phyloP scores from a whole-genome alignment of 1,284 basidiomycete genomes.

The Ustilago hordei region DNA sequence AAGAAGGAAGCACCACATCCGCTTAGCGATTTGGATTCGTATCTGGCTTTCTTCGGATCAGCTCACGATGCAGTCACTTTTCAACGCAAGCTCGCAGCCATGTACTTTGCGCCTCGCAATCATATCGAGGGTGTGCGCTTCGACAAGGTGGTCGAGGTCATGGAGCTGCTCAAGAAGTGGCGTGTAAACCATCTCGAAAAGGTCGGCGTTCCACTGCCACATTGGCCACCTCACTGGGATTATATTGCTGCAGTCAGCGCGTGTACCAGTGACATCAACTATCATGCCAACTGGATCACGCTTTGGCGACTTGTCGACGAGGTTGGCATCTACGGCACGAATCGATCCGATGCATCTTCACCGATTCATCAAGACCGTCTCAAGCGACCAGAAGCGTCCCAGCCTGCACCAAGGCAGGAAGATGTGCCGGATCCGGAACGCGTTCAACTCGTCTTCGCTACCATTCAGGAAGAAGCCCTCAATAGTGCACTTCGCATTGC shows the following conservation, averaged over 20 bases:
- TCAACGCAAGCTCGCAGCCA: conserved; percentile 80
- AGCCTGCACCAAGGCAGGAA: conserved; percentile 3
- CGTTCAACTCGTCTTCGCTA: conserved; percentile 26
- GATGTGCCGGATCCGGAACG: conserved; percentile 54
- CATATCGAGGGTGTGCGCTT: conserved; percentile 81
- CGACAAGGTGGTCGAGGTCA: conserved; percentile 75
- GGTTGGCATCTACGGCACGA: conserved; percentile 75
- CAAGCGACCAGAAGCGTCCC: conserved; percentile 14
- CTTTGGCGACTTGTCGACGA: conserved; percentile 76
- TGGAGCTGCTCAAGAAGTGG: conserved; percentile 79
- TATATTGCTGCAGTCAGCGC: conserved; percentile 84
- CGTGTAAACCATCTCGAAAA: conserved; percentile 79
- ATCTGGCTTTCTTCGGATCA: conserved; percentile 38
- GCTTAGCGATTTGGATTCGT: conserved; percentile 37
- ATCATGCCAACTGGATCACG: conserved; percentile 81
- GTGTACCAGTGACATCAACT: conserved; percentile 85
- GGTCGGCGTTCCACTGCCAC: conserved; percentile 80
- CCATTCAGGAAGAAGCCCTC: conserved; percentile 77
- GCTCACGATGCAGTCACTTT: conserved; percentile 72
- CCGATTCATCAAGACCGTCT: conserved; percentile 33
- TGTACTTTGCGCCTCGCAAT: conserved; percentile 81
- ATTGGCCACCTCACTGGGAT: conserved; percentile 85
- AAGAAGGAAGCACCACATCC: conserved; percentile 41
- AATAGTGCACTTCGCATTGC: conserved; percentile 87
- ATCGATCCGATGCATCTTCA: conserved; percentile 42